Evolutionary conservation across 2,329 filamentous ascomycete species (phyloP), one percentile per base, ranked within the genome.

Genomic region (Lomentospora prolificans): DNA sequence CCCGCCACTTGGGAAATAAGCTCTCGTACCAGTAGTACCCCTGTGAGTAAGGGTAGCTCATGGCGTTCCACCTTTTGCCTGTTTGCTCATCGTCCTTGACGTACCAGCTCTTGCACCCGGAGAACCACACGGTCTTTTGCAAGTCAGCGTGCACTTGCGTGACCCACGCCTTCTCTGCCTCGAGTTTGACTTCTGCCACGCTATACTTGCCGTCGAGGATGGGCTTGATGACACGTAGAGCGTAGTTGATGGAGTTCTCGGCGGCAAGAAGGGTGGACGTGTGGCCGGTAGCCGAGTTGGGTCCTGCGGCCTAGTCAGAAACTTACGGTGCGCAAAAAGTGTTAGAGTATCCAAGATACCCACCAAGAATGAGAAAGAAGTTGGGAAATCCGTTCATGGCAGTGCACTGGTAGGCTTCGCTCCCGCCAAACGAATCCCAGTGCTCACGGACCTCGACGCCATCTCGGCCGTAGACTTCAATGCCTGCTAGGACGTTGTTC

Each of bases 251-350:
- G 63, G 76, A 76, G 63, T 85, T 85, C 61, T 86, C 83, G 3
- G 73, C 72, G 0, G 81, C 78, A 62, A 85, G 73, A 50, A 85
- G 75, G 8, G 82, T 78, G 10, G 76, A 80, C 0, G 73, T 78
- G 64, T 87, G 82, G 0, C 83, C 84, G 0, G 82, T 86, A 0
- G 71, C 73, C 0, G 80, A 78, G 62, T 87, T 87, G 0, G 83
- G 83, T 0, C n/a, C n/a, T n/a, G n/a, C n/a, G n/a, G n/a, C 83
- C 71, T 71, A 25, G 14, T 41, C 1, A 2, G 24, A 31, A 9
- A 24, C 12, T n/a, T 10, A 44, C 12, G 8, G 7, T 8, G 28
- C 31, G 8, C 55, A 51, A 22, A 2, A 55, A 12, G 28, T n/a
- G 12, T 28, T n/a, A 27, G 5, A 12, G 3, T 9, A 3, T 1